These are phyloP conservation scores for Alternaria triticimaculans DNA, from an alignment of 2,329 filamentous ascomycete species.

Conservation along the genomic window DNA sequence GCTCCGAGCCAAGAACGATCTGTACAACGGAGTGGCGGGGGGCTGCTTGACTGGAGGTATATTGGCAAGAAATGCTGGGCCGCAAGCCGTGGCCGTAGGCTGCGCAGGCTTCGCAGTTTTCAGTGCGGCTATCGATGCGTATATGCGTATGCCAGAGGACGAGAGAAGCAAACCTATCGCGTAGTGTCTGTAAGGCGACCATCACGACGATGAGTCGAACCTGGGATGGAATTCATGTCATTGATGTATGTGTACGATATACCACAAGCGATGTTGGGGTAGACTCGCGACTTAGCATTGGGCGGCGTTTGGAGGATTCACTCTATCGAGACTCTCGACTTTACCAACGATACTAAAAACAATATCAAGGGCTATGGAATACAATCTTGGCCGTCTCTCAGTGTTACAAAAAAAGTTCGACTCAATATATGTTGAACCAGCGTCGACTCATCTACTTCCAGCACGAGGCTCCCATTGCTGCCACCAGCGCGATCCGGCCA, in stretches of 20 bases:
- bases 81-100: constrained; percentile 84
- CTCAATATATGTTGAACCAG: background rate
- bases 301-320: constrained; percentile 23
- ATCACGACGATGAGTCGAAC: background rate
- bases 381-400: background rate
- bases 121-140: constrained; percentile 87
- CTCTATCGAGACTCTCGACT: background rate
- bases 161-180: constrained; percentile 50
- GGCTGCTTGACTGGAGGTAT: constrained; percentile 93
- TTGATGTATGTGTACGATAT: constrained; percentile 24
- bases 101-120: constrained; percentile 96
- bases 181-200: constrained; percentile 12
- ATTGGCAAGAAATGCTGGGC: constrained; percentile 83
- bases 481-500: constrained; percentile 3
- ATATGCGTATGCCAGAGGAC: constrained; percentile 66
- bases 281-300: constrained; percentile 26
- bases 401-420: background rate
- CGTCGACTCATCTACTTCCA: background rate
- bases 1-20: constrained; percentile 88
- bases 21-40: constrained; percentile 84
- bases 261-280: constrained; percentile 8
- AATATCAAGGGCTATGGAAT: background rate
- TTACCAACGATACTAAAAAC: background rate
- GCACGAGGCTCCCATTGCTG: background rate
- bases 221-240: background rate